Evolutionary conservation across 495 filamentous ascomycete genomes (phyloP).

Genomic region (Rhizodiscina lignyota): DNA sequence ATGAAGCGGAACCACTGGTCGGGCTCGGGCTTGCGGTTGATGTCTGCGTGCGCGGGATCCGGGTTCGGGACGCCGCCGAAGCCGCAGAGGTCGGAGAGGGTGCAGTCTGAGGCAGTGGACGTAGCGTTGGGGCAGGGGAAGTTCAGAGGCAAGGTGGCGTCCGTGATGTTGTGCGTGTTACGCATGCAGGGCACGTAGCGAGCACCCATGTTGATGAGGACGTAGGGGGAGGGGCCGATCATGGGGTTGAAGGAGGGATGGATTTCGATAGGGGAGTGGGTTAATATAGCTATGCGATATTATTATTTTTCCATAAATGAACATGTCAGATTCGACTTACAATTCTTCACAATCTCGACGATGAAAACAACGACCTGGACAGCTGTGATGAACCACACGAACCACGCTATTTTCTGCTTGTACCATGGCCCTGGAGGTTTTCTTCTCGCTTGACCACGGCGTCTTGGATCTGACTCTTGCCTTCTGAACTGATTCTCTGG

Average conservation of each 20-base stretch:
- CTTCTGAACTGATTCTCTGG: conserved; percentile 12
- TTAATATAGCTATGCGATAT: conserved; percentile 34
- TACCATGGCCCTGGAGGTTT: conserved; percentile 33
- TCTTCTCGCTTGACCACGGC: conserved; percentile 28
- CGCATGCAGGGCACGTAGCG: conserved; percentile 93
- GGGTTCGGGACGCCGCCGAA: conserved; percentile 59
- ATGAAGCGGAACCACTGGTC: conserved; percentile 98
- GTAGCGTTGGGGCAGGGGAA: conserved; percentile 73
- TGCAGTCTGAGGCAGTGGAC: conserved; percentile 38
- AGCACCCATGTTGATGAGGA: conserved; percentile 93
- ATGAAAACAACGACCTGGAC: conserved; percentile 82
- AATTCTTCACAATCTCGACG: conserved; percentile 67
- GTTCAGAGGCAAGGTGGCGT: conserved; percentile 19
- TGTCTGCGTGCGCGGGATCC: conserved; percentile 19
- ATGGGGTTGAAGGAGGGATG: conserved; percentile 84
- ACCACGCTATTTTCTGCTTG: conserved; percentile 52
- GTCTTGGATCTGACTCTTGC: conserved; percentile 18
- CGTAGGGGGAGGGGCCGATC: conserved; percentile 81
- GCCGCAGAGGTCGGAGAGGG: conserved; percentile 64
- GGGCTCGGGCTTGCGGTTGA: conserved; percentile 36
- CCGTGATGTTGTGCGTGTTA: conserved; percentile 45
- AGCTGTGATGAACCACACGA: conserved; percentile 63
- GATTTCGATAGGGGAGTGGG: conserved; percentile 66
- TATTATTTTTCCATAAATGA: conserved; percentile 17
- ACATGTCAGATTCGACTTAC: conserved; percentile 28